Base-by-base conservation (phyloP, 306 rosid species). In the Albizia julibrissin region DNA sequence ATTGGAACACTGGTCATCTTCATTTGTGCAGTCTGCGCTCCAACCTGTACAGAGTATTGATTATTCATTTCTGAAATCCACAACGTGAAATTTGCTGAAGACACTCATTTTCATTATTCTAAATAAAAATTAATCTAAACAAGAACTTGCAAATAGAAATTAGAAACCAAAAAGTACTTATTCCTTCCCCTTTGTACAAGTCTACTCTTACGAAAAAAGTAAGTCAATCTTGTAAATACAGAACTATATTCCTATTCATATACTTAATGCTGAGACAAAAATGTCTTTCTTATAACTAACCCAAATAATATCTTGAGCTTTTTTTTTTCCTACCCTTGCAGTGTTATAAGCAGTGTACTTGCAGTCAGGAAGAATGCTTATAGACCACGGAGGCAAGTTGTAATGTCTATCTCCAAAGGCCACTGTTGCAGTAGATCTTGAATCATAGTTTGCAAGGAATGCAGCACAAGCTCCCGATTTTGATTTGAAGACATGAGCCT, bases 301-400 rank as follows among this genome's bases (percentile, higher is more conserved):
- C 5, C 4, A 43, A 15, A 47, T 44, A 71, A 71, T 44, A 43
- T 14, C 8, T 70, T 40, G n/a, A 70, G 13, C 47, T 71, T 12
- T 12, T 65, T 65, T 69, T 83, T 69, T 56, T 21, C 19, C 96
- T 86, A 95, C 99, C 98, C 98, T 95, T 78, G 99, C 99, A 67
- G 97, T 95, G 84, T 95, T 95, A 78, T 92, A 95, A 65, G 92
- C 99, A 79, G 97, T 92, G 87, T 90, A 88, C 85, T 86, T 90
- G 90, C 98, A 95, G 87, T 93, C 94, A 21, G 99, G 99, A 83
- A 95, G 99, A 89, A 95, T 92, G 88, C 99, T 95, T 77, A 93
- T 88, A 79, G 99, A 95, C 99, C 99, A 95, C 49, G 99, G 99
- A 74, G 99, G 99, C 62, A 95, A 77, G 80, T 95, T 93, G 89